phyloP scores from a whole-genome alignment of 208 protist genomes.

The Trichomonas vaginalis region DNA sequence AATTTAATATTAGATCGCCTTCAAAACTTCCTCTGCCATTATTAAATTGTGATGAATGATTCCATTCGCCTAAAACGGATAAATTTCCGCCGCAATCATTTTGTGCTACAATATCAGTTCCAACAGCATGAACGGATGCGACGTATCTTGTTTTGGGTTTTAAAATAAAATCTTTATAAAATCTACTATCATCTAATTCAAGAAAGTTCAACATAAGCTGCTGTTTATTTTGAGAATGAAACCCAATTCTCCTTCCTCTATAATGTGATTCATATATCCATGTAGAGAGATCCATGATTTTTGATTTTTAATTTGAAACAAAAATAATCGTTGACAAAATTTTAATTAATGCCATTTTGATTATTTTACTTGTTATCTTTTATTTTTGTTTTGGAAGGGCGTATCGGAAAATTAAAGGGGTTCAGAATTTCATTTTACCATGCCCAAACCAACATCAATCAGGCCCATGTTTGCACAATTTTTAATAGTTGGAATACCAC shows the following conservation, averaged over 20 bases:
- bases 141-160: background rate
- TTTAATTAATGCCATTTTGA: too few relatives aligned
- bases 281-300: too few relatives aligned
- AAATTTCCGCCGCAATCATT: background rate
- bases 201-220: background rate
- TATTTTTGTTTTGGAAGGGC: too few relatives aligned
- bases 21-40: background rate
- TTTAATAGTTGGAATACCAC: background rate
- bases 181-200: slow-evolving; percentile 5
- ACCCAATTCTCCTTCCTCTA: background rate
- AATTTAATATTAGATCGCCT: background rate
- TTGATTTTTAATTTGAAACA: too few relatives aligned
- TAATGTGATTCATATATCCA: slow-evolving; percentile 7
- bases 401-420: too few relatives aligned
- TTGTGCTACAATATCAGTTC: background rate
- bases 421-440: too few relatives aligned
- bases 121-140: background rate
- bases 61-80: background rate
- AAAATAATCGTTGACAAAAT: too few relatives aligned
- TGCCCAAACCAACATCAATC: background rate
- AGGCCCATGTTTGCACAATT: background rate
- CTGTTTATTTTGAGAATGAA: too few relatives aligned
- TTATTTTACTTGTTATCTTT: too few relatives aligned
- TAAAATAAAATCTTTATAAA: background rate
- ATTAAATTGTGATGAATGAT: background rate